phyloP scores from a whole-genome alignment of 192 early-diverging fungal species.

The Linnemannia zychae region DNA sequence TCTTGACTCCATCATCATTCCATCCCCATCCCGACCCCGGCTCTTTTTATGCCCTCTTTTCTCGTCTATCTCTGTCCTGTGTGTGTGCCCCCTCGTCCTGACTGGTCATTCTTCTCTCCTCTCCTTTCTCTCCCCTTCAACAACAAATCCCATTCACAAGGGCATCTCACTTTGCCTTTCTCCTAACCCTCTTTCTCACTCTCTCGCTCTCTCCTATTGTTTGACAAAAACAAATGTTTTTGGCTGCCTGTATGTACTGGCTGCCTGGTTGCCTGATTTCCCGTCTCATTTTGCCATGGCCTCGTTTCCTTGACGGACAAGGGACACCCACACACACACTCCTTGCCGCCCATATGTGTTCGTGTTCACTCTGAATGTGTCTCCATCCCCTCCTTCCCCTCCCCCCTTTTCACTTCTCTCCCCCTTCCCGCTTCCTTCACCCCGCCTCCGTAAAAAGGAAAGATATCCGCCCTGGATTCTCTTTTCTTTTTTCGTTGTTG shows the following conservation, averaged over 20 bases:
- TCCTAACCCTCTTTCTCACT: not conserved
- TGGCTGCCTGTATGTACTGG: not conserved
- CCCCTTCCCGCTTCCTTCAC: not conserved
- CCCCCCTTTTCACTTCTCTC: not conserved
- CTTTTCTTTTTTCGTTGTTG: not conserved
- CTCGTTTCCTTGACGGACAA: not conserved
- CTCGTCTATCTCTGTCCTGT: not conserved
- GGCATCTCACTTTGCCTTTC: not conserved
- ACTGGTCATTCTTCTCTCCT: not conserved
- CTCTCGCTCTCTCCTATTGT: not conserved
- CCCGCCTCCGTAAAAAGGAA: constrained; percentile 14
- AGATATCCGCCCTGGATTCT: not conserved
- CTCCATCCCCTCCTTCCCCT: not conserved
- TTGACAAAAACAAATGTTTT: too few relatives aligned
- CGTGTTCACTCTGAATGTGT: not conserved
- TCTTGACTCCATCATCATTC: too few relatives aligned
- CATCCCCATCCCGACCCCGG: too few relatives aligned
- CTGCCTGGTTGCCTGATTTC: not conserved
- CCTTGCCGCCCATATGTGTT: not conserved
- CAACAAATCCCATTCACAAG: not conserved
- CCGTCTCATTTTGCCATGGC: too few relatives aligned
- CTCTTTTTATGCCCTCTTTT: too few relatives aligned
- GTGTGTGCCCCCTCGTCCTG: not conserved
- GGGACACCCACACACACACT: not conserved
- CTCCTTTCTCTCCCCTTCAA: not conserved